Base-by-base conservation (phyloP, 108 stramenopile species). In the Skeletonema tropicum region DNA sequence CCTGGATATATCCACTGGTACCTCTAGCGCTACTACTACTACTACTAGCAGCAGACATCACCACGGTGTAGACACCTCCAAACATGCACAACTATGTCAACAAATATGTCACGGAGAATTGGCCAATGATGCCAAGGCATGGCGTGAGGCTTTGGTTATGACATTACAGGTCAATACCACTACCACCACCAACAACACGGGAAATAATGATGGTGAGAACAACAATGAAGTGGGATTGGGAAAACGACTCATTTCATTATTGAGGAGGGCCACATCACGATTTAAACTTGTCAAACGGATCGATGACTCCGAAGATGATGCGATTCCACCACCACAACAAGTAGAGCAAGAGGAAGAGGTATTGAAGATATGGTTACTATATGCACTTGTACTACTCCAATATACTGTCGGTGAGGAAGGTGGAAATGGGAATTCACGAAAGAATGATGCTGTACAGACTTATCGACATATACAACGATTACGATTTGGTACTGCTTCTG, bases 351-450 rank as follows among this genome's bases (percentile, higher is more conserved):
- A 52, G 49, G 49, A 5, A 6, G 49, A 23, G 49, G 70, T 89
- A 5, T 45, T 90, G 31, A 61, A 74, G 30, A 85, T 94, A 45
- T 94, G 93, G 93, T 62, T 94, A 5, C 77, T 85, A 2, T 89
- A 88, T 69, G 87, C 89, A 12, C 29, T 79, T 21, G 67, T 70
- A 19, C 74, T 83, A 12, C 41, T 73, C 15, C 66, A 52, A 52
- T 73, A 60, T 5, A 52, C 21, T 23, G 21, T 6, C 23, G 21
- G 4, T 32, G 32, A 32, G 2, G 32, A 32, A 32, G 32, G 17
- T 1, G 46, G 23, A 8, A 8, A 52, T 52, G 49, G 8, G 2
- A 52, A 21, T 21, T 5, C 5, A 5, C n/a, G 15, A 11, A 46
- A 31, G 12, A 66, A 58, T 49, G 72, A 73, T 49, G 62, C 73